A percentile compares a stretch with the other conserved stretches of the same genome.
These are phyloP conservation scores for Meredithiella fracta DNA, from an alignment of 2,329 filamentous ascomycete genomes.

Conservation along the genomic window DNA sequence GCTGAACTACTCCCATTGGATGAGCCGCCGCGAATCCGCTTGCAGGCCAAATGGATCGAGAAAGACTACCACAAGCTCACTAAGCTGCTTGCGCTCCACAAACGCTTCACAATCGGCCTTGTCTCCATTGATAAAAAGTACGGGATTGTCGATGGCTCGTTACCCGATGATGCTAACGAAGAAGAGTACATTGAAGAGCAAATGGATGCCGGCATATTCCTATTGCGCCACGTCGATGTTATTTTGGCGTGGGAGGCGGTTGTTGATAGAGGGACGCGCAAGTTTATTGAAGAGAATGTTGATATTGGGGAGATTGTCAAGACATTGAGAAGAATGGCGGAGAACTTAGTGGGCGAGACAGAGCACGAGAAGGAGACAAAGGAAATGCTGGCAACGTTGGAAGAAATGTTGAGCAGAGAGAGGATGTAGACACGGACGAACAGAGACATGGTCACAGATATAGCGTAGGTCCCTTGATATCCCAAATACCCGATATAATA, in stretches of 20 bases:
- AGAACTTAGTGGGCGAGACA: neutral
- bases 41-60: constrained; percentile 87
- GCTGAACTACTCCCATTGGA: constrained; percentile 64
- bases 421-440: too few species aligned
- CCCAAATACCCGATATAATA: too few species aligned
- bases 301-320: constrained; percentile 39
- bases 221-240: constrained; percentile 67
- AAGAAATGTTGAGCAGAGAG: too few species aligned
- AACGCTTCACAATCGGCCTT: constrained; percentile 51
- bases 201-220: constrained; percentile 72
- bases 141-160: constrained; percentile 11
- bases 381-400: too few species aligned
- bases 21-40: constrained; percentile 62
- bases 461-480: too few species aligned
- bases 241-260: constrained; percentile 81
- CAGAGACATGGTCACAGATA: too few species aligned
- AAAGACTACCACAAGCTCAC: constrained; percentile 77
- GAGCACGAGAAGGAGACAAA: constrained; percentile 4
- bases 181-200: constrained; percentile 58
- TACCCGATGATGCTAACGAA: constrained; percentile 20
- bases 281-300: constrained; percentile 38
- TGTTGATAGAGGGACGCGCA: constrained; percentile 63
- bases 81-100: constrained; percentile 54
- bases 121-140: constrained; percentile 38
- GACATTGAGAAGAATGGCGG: constrained; percentile 26